Evolutionary conservation across 768 basidiomycete species (phyloP).

Genomic region (Lactarius quietus): DNA sequence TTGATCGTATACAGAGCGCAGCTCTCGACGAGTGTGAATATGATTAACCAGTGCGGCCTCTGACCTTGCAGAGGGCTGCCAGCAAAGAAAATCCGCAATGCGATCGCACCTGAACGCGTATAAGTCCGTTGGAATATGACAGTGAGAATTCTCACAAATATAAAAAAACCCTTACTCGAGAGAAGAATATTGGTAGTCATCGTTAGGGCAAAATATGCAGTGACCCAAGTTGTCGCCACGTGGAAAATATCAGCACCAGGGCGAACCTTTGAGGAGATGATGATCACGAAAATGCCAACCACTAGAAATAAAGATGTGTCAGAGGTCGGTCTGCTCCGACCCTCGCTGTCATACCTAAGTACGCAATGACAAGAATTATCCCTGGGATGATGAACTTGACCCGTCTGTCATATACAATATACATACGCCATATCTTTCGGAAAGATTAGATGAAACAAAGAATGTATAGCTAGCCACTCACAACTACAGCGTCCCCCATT

Average conservation of each 20-base stretch:
- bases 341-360: constrained; percentile 4
- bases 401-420: constrained; percentile 3
- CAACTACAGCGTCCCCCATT: constrained; percentile 1
- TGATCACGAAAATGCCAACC: not conserved
- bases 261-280: not conserved
- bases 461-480: not conserved
- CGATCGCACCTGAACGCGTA: constrained; percentile 6
- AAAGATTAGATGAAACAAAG: not conserved
- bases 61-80: not conserved
- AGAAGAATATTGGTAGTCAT: constrained; percentile 7
- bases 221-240: constrained; percentile 5
- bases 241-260: constrained; percentile 1
- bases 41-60: not conserved
- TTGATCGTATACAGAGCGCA: constrained; percentile 6
- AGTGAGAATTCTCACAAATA: not conserved
- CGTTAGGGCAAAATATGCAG: constrained; percentile 3
- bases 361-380: not conserved
- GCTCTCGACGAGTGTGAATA: constrained; percentile 7
- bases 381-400: not conserved
- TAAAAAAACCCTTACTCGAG: constrained; percentile 1
- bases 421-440: constrained; percentile 14
- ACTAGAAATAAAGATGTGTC: not conserved
- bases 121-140: not conserved
- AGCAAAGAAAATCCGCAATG: not conserved
- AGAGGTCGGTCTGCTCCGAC: not conserved